Base-by-base conservation (phyloP, 2,329 filamentous ascomycete genomes). In the Colletotrichum sublineola region DNA sequence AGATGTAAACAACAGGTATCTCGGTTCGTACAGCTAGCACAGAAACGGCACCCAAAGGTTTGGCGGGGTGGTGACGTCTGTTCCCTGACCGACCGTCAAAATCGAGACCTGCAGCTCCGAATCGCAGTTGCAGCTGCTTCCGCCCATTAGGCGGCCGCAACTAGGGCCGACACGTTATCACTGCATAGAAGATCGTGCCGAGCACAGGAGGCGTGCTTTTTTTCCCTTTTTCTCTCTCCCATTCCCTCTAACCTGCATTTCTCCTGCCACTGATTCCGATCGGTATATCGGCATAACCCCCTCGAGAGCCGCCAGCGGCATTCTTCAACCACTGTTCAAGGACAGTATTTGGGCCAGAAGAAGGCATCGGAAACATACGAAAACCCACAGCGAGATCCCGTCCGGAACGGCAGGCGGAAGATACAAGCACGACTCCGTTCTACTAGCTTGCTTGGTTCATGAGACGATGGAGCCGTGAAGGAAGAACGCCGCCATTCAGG, bases 21-120 rank as follows among this genome's bases (percentile, higher is more conserved):
- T 65, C 55, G 53, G 60, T 69, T 36, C 60, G 70, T 70, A 64
- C 67, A 38, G 70, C 69, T 61, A 70, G 46, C 60, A n/a, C 67
- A 70, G 62, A 46, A 63, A 12, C 48, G 61, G 31, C 11, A 60
- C 36, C 56, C 36, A 60, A 57, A 57, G 18, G 52, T 55, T 50
- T 62, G 68, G 40, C 46, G 63, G 55, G 38, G 70, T 74, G 73
- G 70, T 73, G 65, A 70, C 53, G 70, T 67, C 62, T 67, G 61
- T 69, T 63, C 52, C 31, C 66, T 53, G 36, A 46, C 33, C 63
- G 70, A 57, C 66, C 65, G 46, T 63, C 70, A 58, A 58, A 73
- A 73, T 74, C 73, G 68, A 73, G 55, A 69, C 73, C 73, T 74
- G 73, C 70, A 74, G 70, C 57, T 67, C 65, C 70, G 62, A 70